A percentile compares a stretch with the other conserved stretches of the same genome.
These are phyloP conservation scores for Sporothrix globosa DNA, from an alignment of 2,329 filamentous ascomycete species.

Conservation along the genomic window DNA sequence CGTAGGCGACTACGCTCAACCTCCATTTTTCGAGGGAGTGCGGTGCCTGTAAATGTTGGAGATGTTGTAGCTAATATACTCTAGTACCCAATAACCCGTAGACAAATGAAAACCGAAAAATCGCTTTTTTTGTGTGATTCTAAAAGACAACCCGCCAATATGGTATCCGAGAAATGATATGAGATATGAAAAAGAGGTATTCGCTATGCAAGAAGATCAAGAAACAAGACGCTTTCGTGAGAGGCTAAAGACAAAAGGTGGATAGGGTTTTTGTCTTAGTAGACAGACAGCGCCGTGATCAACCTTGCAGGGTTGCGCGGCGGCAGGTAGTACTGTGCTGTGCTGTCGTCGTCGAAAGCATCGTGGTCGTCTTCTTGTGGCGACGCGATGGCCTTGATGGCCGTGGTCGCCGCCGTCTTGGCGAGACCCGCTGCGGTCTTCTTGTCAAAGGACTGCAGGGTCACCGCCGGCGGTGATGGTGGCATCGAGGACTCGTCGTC, in stretches of 20 bases:
- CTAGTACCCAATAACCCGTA: conserved; percentile 10
- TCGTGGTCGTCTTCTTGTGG: conserved; percentile 52
- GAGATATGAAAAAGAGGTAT: conserved; percentile 24
- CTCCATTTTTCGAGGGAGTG: conserved; percentile 29
- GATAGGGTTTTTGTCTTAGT: conserved; percentile 46
- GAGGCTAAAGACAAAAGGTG: neutral
- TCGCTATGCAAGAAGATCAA: conserved; percentile 30
- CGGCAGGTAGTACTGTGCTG: conserved; percentile 55
- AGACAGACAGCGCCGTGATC: conserved; percentile 61
- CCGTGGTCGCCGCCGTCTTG: conserved; percentile 40
- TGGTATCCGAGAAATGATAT: conserved; percentile 24
- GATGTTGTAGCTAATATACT: conserved; percentile 27
- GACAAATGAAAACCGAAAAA: conserved; percentile 21
- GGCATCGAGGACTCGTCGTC: conserved; percentile 74
- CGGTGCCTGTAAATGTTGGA: conserved; percentile 24
- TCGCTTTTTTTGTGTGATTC: conserved; percentile 24
- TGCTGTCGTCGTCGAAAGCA: conserved; percentile 22
- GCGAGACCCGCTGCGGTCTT: conserved; percentile 44
- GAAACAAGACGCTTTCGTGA: conserved; percentile 23
- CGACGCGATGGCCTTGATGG: conserved; percentile 41
- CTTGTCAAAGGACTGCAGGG: conserved; percentile 63
- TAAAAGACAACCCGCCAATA: conserved; percentile 5
- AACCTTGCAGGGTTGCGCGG: conserved; percentile 55
- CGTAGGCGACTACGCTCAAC: conserved; percentile 30
- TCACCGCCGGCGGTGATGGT: conserved; percentile 64